Percentiles rank a stretch among this genome's conserved stretches.
Conservation (phyloP, 192 early-diverging fungal species). For the Mortierella claussenii region DNA sequence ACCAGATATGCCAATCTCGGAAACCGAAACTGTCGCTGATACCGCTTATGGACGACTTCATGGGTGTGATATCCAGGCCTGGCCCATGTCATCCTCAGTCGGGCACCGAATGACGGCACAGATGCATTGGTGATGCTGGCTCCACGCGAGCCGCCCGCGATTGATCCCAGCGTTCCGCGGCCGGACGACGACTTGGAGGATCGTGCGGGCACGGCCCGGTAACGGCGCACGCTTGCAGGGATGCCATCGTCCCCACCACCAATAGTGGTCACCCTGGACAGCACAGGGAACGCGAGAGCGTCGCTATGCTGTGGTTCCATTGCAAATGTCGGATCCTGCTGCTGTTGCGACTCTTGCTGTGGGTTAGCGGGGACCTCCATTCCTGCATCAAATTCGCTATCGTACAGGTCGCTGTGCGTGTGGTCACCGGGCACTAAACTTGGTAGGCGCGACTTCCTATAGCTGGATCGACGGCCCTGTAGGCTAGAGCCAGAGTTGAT, state of each 20-base stretch:
- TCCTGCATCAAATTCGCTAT: not conserved
- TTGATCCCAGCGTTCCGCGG: not conserved
- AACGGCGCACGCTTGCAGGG: no score
- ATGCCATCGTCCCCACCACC: slow-evolving; percentile 7
- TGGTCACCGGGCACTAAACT: not conserved
- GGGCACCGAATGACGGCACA: no score
- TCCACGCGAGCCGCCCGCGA: no score
- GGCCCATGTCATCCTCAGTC: no score
- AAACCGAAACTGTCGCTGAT: slow-evolving; percentile 19
- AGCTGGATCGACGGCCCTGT: no score
- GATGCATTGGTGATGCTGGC: not conserved
- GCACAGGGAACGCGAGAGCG: slow-evolving; percentile 3
- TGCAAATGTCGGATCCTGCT: no score
- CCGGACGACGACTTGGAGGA: not conserved
- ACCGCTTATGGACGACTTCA: slow-evolving; percentile 4
- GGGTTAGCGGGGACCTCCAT: no score
- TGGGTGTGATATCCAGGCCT: not conserved
- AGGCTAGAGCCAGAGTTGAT: no score
- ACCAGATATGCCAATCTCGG: slow-evolving; percentile 32
- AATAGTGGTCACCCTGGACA: slow-evolving; percentile 26
- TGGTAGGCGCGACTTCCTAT: no score
- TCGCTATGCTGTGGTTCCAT: slow-evolving; percentile 12
- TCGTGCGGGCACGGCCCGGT: no score
- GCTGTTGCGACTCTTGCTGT: no score
- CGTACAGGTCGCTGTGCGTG: not conserved